Percentiles rank a stretch among this genome's conserved stretches.
phyloP scores from a whole-genome alignment of 257 asterid genomes.

The Fraxinus excelsior region DNA sequence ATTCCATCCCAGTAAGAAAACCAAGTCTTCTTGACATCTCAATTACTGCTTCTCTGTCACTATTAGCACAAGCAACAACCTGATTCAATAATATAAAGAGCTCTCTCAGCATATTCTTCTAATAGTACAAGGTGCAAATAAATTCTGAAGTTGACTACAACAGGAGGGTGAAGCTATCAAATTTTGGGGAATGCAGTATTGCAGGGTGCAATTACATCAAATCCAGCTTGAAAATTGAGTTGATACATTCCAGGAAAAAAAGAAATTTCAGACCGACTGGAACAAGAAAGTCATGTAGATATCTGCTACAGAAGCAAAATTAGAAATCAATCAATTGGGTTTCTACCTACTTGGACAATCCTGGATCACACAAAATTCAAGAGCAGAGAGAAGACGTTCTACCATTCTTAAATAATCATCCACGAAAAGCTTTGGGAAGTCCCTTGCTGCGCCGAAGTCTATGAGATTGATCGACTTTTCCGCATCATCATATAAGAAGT shows the following conservation, averaged over 20 bases:
- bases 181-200: neutral
- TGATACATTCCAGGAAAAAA: neutral
- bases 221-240: neutral
- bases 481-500: slow-evolving; percentile 72
- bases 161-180: neutral
- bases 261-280: neutral
- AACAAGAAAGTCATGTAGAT: neutral
- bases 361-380: slow-evolving; percentile 8
- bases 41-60: slow-evolving; percentile 69
- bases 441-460: slow-evolving; percentile 97
- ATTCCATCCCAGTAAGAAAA: slow-evolving; percentile 85
- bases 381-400: slow-evolving; percentile 28
- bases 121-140: neutral
- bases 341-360: neutral
- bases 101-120: slow-evolving; percentile 22
- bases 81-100: slow-evolving; percentile 26
- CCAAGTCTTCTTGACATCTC: slow-evolving; percentile 94
- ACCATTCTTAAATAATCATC: slow-evolving; percentile 92
- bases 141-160: neutral
- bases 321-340: neutral
- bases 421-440: slow-evolving; percentile 74
- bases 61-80: slow-evolving; percentile 90
- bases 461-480: slow-evolving; percentile 72
- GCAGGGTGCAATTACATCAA: slow-evolving; percentile 5
- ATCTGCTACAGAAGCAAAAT: neutral